Base-by-base conservation (phyloP, 345 rosid genomes). In the Euclidium syriacum region DNA sequence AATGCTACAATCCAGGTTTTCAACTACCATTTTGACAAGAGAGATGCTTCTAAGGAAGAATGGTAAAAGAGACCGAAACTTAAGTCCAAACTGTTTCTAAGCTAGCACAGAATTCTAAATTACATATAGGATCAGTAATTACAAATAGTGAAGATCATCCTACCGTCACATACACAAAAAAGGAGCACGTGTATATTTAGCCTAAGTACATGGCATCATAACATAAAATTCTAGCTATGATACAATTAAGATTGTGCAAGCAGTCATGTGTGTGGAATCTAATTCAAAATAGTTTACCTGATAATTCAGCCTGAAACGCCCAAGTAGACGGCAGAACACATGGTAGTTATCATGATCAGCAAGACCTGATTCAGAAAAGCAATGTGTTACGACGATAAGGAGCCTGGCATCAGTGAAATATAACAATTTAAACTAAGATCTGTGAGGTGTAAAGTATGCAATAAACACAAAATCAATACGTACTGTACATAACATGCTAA, bases 311-410 rank as follows among this genome's bases (percentile, higher is more conserved):
- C 85, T 81, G 78, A 95, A 95, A 35, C 99, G 91, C 71, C 99
- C 99, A 46, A 95, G 94, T 69, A 95, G 96, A 62, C 98, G 97
- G 75, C 99, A 95, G 69, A 77, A 95, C 68, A 84, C 99, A 77
- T 95, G 99, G 75, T 95, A 95, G 75, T 90, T 95, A 71, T 95
- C 99, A 80, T 95, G 99, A 84, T 95, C 99, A 68, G 95, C 89
- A 78, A 95, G 99, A 71, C 99, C 99, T 95, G 75, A 73, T 64
- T 24, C 50, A 35, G 39, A 52, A 58, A 67, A 66, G 48, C 12
- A 57, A 71, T 58, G 41, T 24, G 48, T 33, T 47, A 35, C 34
- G 56, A 78, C 40, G 32, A 26, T 53, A 64, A 11, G 54, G 17
- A 23, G 67, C 40, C 4, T 4, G 49, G 36, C 67, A 32, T 32